Evolutionary conservation across 1,284 basidiomycete genomes (phyloP), one percentile per base, ranked within the genome.

Genomic region (Agroathelia rolfsii): DNA sequence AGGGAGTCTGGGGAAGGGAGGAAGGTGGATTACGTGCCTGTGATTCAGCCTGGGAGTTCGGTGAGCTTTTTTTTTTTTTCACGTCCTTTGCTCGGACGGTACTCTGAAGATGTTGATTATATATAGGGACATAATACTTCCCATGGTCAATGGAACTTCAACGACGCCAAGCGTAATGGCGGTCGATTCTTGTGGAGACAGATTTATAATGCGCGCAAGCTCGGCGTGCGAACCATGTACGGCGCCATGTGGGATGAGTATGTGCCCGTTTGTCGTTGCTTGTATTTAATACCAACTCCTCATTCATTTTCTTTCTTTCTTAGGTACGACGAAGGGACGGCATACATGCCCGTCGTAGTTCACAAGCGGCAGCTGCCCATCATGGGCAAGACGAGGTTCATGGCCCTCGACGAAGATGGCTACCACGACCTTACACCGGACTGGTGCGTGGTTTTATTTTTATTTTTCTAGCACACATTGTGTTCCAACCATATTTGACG

Each of bases 211-310:
- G 75, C 69, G 7, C 66, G 66, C 18, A 58, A 65, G 25, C 64
- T 66, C 24, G 77, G 77, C 8, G 73, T 72, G 10, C 62, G 71
- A n/a, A 75, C 59, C 3, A 66, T 84, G 33, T 84, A 84, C 41
- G 77, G 76, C 14, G 81, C 80, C 6, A 85, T 84, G 81, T 85
- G 81, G 80, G 83, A 86, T 44, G 81, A 83, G 77, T 82, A 39
- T 50, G 76, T 69, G 22, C 4, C 34, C n/a, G n/a, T n/a, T n/a
- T n/a, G n/a, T n/a, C n/a, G n/a, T n/a, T n/a, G n/a, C 33, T 27
- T n/a, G 34, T 14, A 32, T 13, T 30, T 23, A 13, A 19, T 22
- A 15, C 11, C 6, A 7, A 20, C 19, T 4, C 33, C 22, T 36
- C 15, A 24, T 24, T 36, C 38, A 26, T 30, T 24, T 20, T 34